phyloP scores from a whole-genome alignment of 1,139 yeast genomes.

The Geotrichum klebahnii region DNA sequence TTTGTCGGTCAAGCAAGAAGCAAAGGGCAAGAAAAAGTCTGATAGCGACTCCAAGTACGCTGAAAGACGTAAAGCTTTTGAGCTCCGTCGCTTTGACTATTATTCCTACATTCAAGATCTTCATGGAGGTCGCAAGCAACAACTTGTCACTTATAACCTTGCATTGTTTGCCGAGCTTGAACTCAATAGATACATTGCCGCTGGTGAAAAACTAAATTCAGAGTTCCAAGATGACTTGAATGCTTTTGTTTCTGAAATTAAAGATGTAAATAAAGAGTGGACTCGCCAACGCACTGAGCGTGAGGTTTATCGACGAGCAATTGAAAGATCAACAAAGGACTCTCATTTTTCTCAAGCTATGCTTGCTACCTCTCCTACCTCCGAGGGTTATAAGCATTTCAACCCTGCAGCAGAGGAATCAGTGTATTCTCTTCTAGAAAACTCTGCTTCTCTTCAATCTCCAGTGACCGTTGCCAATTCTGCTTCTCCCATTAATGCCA shows the following conservation, averaged over 20 bases:
- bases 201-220: conserved; percentile 29
- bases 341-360: conserved; percentile 21
- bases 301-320: conserved; percentile 39
- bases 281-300: conserved; percentile 42
- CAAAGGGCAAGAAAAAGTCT: conserved; percentile 38
- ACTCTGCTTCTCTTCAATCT: background rate
- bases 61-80: conserved; percentile 58
- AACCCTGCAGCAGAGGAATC: background rate
- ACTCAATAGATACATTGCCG: conserved; percentile 30
- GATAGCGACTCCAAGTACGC: conserved; percentile 60
- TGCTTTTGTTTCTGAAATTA: conserved; percentile 35
- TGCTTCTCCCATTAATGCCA: conserved; percentile 2
- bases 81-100: conserved; percentile 67
- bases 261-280: conserved; percentile 42
- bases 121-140: conserved; percentile 49
- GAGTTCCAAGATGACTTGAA: conserved; percentile 37
- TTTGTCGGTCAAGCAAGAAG: conserved; percentile 57
- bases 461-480: conserved; percentile 1
- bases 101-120: conserved; percentile 59
- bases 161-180: conserved; percentile 41
- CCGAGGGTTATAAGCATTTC: conserved; percentile 6
- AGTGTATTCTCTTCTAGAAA: background rate
- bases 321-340: conserved; percentile 33
- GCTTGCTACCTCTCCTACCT: conserved; percentile 11
- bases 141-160: conserved; percentile 40